Evolutionary conservation across 495 filamentous ascomycete genomes (phyloP), one percentile per base, ranked within the genome.

Genomic region (Paragyromitra xinjiangensis): DNA sequence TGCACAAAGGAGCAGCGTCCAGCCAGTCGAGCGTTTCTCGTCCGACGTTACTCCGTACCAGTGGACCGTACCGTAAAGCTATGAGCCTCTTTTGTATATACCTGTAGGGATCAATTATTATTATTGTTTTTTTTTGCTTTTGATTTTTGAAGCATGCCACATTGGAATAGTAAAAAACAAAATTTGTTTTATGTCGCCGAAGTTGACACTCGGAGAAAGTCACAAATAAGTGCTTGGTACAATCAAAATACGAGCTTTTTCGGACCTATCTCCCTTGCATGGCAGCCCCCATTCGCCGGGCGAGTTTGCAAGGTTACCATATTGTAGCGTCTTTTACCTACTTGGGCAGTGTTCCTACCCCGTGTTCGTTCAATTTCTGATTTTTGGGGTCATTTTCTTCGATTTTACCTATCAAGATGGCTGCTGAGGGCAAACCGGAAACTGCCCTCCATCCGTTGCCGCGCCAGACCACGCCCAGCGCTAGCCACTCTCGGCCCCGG

Each of bases 381-480:
- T 69, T 75, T 58, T 58, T 73, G 51, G 48, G 3, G 8, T 61
- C 44, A 67, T 50, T 74, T 61, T 53, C 42, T 42, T 37, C 6
- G n/a, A 9, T 65, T 50, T 64, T 77, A 26, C 74, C 61, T 69
- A 65, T 71, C 63, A 71, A 40, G 34, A 24, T 9, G 50, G 66
- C 44, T 61, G 14, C 67, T 79, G 75, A 79, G 77, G 77, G 77
- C 77, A 79, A 79, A 78, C 77, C 75, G 77, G 77, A 79, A 79
- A 79, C 75, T 78, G 67, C 77, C 77, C 77, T 78, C 77, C 55
- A 70, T 79, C 77, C 77, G 77, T 55, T 78, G 65, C 73, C 73
- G 67, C 73, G 66, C 64, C 77, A 79, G 58, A 44, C 34, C 67
- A 55, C 40, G 40, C 61, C 59, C 40, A 50, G 68, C 59, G 75